Evolutionary conservation across 371 early-diverging fungal genomes (phyloP).

Genomic region (Mucor sp.): DNA sequence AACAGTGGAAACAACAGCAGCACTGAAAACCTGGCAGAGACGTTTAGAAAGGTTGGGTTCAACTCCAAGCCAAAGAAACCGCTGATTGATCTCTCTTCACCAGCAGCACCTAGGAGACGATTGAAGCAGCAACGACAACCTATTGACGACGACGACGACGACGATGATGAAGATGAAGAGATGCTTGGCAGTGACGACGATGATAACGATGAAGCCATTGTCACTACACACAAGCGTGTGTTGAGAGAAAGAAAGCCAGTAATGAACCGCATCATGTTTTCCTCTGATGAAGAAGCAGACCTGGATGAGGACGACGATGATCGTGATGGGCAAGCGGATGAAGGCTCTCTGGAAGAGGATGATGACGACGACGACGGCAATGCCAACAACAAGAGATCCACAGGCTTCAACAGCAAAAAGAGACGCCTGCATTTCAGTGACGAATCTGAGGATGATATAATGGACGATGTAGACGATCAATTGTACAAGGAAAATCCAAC

Average conservation of each 20-base stretch:
- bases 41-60: not conserved
- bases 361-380: not conserved
- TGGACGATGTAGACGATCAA: slow-evolving; percentile 16
- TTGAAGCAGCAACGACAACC: not conserved
- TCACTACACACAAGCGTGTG: not conserved
- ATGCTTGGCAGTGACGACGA: not conserved
- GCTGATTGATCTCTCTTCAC: not conserved
- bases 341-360: not conserved
- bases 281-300: slow-evolving; percentile 4
- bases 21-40: slow-evolving; percentile 2
- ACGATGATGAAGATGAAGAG: not conserved
- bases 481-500: slow-evolving; percentile 18
- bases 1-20: slow-evolving; percentile 5
- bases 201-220: not conserved
- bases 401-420: not conserved
- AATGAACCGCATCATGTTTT: not conserved
- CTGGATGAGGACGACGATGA: not conserved
- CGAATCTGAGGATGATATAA: slow-evolving; percentile 7
- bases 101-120: not conserved
- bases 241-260: slow-evolving; percentile 7
- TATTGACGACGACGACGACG: not conserved
- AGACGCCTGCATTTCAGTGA: not conserved
- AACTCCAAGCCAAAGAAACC: not conserved
- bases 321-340: not conserved
- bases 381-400: too few relatives aligned